phyloP scores from a whole-genome alignment of 768 basidiomycete species.

The Termitomyces sp. region DNA sequence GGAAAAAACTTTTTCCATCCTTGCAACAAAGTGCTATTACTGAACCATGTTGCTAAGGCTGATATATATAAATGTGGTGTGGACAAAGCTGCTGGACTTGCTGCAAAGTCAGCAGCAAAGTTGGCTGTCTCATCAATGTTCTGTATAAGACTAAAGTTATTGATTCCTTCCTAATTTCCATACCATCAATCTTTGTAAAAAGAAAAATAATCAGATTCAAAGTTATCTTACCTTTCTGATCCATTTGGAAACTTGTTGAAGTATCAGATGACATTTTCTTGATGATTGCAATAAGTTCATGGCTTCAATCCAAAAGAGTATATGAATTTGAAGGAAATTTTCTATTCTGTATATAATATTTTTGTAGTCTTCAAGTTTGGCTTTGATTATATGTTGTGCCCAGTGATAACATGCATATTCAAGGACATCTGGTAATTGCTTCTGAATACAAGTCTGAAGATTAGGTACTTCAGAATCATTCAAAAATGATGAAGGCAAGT shows the following conservation, averaged over 20 bases:
- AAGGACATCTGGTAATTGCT: neutral
- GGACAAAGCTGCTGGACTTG: constrained; percentile 9
- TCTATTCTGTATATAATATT: neutral
- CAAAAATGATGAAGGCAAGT: neutral
- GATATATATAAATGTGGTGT: constrained; percentile 19
- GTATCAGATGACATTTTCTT: constrained; percentile 12
- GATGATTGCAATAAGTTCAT: constrained; percentile 18
- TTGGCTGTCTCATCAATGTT: constrained; percentile 13
- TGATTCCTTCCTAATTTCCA: neutral
- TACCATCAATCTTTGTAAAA: neutral
- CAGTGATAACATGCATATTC: neutral
- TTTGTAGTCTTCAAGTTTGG: neutral
- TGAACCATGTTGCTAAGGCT: constrained; percentile 15
- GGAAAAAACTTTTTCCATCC: neutral
- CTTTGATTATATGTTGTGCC: neutral
- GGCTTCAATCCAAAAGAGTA: constrained; percentile 21
- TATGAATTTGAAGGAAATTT: constrained; percentile 11
- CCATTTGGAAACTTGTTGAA: constrained; percentile 8
- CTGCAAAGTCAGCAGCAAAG: constrained; percentile 15
- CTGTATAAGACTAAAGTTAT: neutral
- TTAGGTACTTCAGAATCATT: neutral
- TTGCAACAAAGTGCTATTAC: neutral
- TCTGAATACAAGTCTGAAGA: neutral
- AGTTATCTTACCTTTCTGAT: constrained; percentile 6
- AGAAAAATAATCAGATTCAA: too few relatives aligned